Evolutionary conservation across 345 rosid genomes (phyloP), one percentile per base, ranked within the genome.

Genomic region (Pugionium cornutum): DNA sequence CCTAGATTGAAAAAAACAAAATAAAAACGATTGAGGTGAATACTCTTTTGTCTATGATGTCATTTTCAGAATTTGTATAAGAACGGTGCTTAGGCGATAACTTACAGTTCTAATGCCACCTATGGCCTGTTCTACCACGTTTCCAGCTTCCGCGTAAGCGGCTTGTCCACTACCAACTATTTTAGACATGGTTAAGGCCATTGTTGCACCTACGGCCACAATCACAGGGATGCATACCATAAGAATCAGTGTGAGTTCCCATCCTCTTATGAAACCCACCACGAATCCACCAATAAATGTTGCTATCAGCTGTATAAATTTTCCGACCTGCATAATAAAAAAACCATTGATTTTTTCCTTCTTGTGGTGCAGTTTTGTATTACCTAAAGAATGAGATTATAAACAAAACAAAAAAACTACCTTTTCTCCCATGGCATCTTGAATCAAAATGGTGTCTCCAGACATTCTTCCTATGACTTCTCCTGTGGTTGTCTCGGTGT

Each of bases 401-500:
- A 18, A 18, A 18, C 18, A 18, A 18, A 18, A 18, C 18, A 18
- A 18, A 18, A 18, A n/a, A 45, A 4, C 2, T 29, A 86, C 96
- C 92, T 92, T 92, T 64, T 89, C 98, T 18, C 98, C 96, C 86
- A 91, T 83, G 34, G 98, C 98, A 0, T 92, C 95, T 76, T 92
- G 95, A 73, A 92, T 85, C 66, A 89, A 82, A 58, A 92, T 79
- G 2, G 98, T 92, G 62, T 92, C 98, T 6, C 96, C 96, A 0
- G 96, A 89, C 96, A 92, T 89, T 66, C 98, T 84, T 51, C 92
- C 95, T 40, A 92, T 80, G 49, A 92, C 84, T 69, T 92, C 98
- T 49, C 98, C 98, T 0, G 98, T 87, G n/a, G 79, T 79, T n/a
- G 96, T 87, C 53, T 92, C 92, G 1, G 89, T 85, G 68, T 92